These are phyloP conservation scores for Melocanna baccifera DNA, from an alignment of 176 grass and related monocot species.

Conservation along the genomic window DNA sequence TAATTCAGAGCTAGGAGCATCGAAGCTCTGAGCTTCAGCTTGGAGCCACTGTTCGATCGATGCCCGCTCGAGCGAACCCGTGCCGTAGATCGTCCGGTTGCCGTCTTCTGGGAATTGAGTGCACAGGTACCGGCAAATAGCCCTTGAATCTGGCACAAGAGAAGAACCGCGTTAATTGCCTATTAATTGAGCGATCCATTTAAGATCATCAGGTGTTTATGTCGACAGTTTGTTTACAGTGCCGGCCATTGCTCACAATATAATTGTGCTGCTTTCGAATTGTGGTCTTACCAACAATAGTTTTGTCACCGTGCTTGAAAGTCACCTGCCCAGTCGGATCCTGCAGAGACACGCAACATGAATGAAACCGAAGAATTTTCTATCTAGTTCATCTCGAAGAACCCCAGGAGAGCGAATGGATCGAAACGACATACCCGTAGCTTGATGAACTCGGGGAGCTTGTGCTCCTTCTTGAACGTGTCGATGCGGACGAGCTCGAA, in stretches of 20 bases:
- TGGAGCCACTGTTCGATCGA: conserved; percentile 87
- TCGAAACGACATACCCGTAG: conserved; percentile 34
- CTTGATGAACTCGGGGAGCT: conserved; percentile 84
- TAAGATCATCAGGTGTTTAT: neutral
- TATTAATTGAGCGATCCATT: neutral
- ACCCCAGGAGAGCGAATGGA: neutral
- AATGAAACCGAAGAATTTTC: neutral
- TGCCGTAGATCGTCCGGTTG: conserved; percentile 59
- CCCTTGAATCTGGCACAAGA: conserved; percentile 61
- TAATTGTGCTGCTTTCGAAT: neutral
- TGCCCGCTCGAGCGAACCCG: conserved; percentile 63
- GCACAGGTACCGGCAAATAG: conserved; percentile 65
- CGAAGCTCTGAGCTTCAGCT: conserved; percentile 61
- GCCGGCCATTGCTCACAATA: neutral
- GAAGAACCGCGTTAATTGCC: neutral
- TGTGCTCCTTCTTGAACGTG: conserved; percentile 67
- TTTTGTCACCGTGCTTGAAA: conserved; percentile 72
- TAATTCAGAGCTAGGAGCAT: conserved; percentile 57
- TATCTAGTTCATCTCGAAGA: neutral
- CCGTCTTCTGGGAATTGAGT: conserved; percentile 53
- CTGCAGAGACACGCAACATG: conserved; percentile 23
- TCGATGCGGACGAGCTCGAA: conserved; percentile 85
- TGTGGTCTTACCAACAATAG: conserved; percentile 50
- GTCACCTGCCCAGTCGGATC: conserved; percentile 84
- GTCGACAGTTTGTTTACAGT: neutral